A percentile compares a stretch with the other conserved stretches of the same genome.
Evolutionary conservation across 2,329 filamentous ascomycete species (phyloP).

Genomic region (Hymenoscyphus occultus): DNA sequence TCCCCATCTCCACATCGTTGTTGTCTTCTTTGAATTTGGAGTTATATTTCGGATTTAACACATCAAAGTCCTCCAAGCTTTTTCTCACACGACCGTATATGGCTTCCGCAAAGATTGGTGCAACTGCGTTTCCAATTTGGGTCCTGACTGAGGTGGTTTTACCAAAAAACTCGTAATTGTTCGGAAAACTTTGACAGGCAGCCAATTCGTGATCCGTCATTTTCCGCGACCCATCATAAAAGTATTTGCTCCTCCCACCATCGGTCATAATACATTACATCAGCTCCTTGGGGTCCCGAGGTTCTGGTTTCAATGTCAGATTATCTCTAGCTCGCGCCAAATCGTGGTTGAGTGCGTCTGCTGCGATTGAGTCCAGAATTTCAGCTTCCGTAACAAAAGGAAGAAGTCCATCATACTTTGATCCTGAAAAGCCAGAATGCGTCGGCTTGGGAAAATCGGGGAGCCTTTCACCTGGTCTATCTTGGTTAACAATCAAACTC

Average conservation of each 20-base stretch:
- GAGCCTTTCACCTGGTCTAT: neutral
- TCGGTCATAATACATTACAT: neutral
- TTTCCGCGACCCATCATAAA: neutral
- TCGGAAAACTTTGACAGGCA: neutral
- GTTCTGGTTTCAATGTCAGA: neutral
- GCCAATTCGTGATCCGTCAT: neutral
- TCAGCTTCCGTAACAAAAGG: neutral
- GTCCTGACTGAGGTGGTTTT: too few relatives aligned
- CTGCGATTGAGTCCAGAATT: neutral
- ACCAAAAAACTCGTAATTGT: neutral
- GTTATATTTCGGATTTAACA: neutral
- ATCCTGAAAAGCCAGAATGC: neutral
- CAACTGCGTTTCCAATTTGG: conserved; percentile 4
- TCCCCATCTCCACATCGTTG: neutral
- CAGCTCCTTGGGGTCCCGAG: neutral
- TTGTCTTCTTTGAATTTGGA: neutral
- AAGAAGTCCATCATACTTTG: neutral
- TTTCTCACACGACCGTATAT: neutral
- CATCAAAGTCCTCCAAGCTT: conserved; percentile 2
- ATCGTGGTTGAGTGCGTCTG: neutral
- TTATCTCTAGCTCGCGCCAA: neutral
- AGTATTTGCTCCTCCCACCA: neutral
- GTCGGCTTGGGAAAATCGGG: neutral
- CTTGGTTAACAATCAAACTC: neutral
- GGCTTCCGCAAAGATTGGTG: neutral